These are phyloP conservation scores for Ogataea minuta DNA, from an alignment of 805 yeast species.

Conservation along the genomic window DNA sequence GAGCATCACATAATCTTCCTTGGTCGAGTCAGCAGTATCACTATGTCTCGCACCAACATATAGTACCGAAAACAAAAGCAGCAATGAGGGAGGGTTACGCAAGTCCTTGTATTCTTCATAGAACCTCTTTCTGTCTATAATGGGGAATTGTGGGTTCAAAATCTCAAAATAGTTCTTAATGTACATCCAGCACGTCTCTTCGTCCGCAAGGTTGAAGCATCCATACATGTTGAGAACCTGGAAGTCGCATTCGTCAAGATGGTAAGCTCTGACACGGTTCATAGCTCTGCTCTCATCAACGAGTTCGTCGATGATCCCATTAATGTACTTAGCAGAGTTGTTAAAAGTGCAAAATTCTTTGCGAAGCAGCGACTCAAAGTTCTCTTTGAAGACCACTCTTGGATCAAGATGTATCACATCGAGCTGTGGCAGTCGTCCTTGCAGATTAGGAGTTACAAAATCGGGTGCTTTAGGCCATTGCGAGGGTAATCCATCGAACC, in stretches of 20 bases:
- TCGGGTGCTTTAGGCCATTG: conserved; percentile 6
- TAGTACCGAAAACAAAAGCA: conserved; percentile 61
- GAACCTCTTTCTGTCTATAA: conserved; percentile 61
- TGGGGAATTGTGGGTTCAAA: conserved; percentile 66
- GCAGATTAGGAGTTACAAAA: conserved; percentile 12
- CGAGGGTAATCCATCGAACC: neutral
- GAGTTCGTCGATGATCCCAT: conserved; percentile 20
- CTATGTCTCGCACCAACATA: conserved; percentile 67
- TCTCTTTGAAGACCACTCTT: conserved; percentile 9
- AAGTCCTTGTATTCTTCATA: conserved; percentile 56
- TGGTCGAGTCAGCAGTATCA: conserved; percentile 49
- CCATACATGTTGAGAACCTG: conserved; percentile 64
- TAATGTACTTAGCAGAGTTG: conserved; percentile 28
- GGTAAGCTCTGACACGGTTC: conserved; percentile 22
- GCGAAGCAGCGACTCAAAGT: conserved; percentile 13
- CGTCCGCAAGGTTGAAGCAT: conserved; percentile 69
- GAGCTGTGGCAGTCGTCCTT: conserved; percentile 8
- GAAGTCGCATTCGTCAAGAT: conserved; percentile 45
- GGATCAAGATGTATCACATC: conserved; percentile 15
- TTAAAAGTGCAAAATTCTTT: conserved; percentile 15
- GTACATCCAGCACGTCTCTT: conserved; percentile 57
- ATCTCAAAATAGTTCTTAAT: conserved; percentile 61
- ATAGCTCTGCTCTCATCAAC: conserved; percentile 17
- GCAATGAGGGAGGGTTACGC: conserved; percentile 57
- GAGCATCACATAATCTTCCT: conserved; percentile 46